These are phyloP conservation scores for Fusarium nematophilum DNA, from an alignment of 2,329 filamentous ascomycete genomes.

Conservation along the genomic window DNA sequence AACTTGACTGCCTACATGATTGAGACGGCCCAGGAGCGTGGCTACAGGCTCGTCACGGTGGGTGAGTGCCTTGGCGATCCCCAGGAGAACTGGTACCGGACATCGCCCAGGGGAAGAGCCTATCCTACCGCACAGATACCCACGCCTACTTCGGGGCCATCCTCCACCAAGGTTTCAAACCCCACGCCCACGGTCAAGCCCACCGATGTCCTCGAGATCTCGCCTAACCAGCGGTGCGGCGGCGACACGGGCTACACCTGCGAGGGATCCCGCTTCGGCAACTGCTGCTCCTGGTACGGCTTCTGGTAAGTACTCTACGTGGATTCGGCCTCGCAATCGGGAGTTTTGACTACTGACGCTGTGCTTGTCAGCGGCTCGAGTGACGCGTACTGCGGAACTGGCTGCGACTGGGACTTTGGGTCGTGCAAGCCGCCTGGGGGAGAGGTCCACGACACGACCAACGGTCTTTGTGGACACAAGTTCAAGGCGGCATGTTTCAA, in stretches of 20 bases:
- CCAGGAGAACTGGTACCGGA: constrained; percentile 63
- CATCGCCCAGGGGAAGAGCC: constrained; percentile 30
- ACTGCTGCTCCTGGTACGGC: constrained; percentile 56
- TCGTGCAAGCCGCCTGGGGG: constrained; percentile 43
- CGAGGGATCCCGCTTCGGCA: constrained; percentile 49
- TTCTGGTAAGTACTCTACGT: constrained; percentile 49
- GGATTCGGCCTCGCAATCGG: neutral
- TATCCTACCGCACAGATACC: constrained; percentile 11
- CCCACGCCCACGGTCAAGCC: constrained; percentile 30
- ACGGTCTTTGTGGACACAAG: constrained; percentile 50
- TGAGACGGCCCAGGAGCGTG: constrained; percentile 51
- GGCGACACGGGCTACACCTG: constrained; percentile 51
- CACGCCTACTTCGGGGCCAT: constrained; percentile 20
- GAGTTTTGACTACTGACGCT: constrained; percentile 17
- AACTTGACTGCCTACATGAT: constrained; percentile 59
- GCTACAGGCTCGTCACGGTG: constrained; percentile 62
- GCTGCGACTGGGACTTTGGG: constrained; percentile 52
- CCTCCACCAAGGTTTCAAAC: constrained; percentile 17
- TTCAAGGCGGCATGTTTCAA: constrained; percentile 48
- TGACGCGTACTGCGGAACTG: constrained; percentile 51
- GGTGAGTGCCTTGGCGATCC: constrained; percentile 68
- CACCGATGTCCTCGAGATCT: constrained; percentile 39
- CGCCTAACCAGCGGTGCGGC: constrained; percentile 53
- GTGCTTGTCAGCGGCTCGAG: constrained; percentile 46
- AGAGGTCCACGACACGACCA: constrained; percentile 47